Evolutionary conservation across 1,284 basidiomycete species (phyloP), one percentile per base, ranked within the genome.

Genomic region (Vanrija sp.): DNA sequence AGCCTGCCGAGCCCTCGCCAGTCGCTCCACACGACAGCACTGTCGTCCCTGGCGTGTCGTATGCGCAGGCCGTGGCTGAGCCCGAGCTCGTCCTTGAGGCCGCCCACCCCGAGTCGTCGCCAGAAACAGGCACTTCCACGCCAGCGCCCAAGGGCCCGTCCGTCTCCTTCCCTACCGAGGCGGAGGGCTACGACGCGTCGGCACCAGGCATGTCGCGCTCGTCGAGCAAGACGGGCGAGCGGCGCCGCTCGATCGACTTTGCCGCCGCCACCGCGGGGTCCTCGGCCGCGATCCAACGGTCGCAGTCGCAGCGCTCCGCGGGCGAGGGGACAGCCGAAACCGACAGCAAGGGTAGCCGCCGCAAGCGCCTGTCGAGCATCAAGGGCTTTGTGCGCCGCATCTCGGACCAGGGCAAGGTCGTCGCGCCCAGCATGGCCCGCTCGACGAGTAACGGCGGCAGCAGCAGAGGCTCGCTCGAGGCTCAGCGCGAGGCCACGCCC

Each of bases 341-440:
- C 14, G 52, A 46, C 6, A 51, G 26, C 8, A 58, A 56, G 52
- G 28, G 28, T 10, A 28, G 6, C 28, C 54, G 61, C 16, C 58
- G 71, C 46, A 75, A 75, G 50, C 52, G 73, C 14, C 56, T 75
- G 42, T 66, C 61, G 51, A 67, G 63, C 1, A 64, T 73, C 61
- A 73, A 73, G 55, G 71, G 66, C 9, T 70, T 75, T 48, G 71
- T 72, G 5, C 60, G 73, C 39, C 54, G 73, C 21, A 69, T 73
- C 52, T 67, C 63, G 28, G 72, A 74, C 57, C 68, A 71, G 49
- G 63, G 64, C 8, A 12, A 49, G 34, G 34, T 15, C 34, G 34
- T 34, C 34, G 12, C 34, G 4, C 34, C 34, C 2, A 5, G 34
- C 12, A 34, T 34, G 34, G 5, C 34, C 1, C 34, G 34, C 34